phyloP scores from a whole-genome alignment of 139 green algal species.

The Eudorina sp. region DNA sequence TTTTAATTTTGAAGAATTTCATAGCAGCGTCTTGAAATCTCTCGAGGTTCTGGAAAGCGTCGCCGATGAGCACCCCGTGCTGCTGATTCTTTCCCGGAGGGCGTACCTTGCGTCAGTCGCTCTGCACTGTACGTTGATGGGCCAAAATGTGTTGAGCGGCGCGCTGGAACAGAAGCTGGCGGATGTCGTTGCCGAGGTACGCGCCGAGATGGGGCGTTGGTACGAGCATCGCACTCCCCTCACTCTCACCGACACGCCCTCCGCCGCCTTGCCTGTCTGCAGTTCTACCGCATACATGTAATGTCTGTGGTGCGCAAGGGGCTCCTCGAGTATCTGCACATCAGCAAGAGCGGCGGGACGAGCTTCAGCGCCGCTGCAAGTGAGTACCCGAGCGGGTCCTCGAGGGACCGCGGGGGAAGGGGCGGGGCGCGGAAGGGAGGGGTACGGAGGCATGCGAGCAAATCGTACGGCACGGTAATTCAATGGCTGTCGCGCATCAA shows the following conservation, averaged over 20 bases:
- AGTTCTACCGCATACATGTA: slow-evolving; percentile 16
- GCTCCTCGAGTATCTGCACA: slow-evolving; percentile 28
- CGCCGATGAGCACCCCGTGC: not conserved
- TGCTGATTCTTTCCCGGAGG: not conserved
- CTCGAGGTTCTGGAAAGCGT: not conserved
- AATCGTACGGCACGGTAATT: too few species aligned
- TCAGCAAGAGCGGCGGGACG: slow-evolving; percentile 32
- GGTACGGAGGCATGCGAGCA: too few species aligned
- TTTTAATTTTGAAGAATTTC: too few species aligned
- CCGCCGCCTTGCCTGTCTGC: too few species aligned
- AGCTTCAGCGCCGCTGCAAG: slow-evolving; percentile 8
- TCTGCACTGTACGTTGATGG: not conserved
- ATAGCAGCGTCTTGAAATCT: not conserved
- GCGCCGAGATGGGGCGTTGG: too few species aligned
- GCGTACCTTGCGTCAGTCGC: not conserved
- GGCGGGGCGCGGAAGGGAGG: too few species aligned
- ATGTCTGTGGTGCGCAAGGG: not conserved
- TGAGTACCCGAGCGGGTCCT: too few species aligned
- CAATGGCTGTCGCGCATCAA: too few species aligned
- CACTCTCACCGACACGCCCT: too few species aligned
- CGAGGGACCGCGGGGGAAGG: too few species aligned
- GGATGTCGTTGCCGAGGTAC: too few species aligned
- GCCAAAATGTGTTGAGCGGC: not conserved
- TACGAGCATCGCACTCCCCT: too few species aligned
- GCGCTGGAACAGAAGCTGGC: not conserved